These are phyloP conservation scores for Lavandula angustifolia DNA, from an alignment of 257 asterid species.

Conservation along the genomic window DNA sequence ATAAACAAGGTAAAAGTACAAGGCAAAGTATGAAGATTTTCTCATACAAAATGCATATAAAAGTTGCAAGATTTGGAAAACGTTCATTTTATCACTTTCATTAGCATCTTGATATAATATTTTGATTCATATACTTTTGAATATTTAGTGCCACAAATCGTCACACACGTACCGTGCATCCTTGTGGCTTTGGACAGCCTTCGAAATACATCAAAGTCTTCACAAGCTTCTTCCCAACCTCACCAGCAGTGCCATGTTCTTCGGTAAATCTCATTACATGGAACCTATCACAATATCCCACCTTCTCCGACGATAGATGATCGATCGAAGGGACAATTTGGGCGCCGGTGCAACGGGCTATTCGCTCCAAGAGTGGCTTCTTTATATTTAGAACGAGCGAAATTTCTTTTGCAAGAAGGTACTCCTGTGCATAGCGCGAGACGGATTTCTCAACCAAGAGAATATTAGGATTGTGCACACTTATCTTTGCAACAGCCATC, in stretches of 20 bases:
- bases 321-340: constrained; percentile 91
- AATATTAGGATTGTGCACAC: constrained; percentile 80
- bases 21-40: constrained; percentile 11
- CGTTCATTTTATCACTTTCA: neutral
- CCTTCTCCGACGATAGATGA: constrained; percentile 69
- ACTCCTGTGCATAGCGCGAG: constrained; percentile 93
- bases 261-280: constrained; percentile 72
- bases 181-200: constrained; percentile 96
- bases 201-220: constrained; percentile 96
- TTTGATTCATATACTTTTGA: constrained; percentile 3
- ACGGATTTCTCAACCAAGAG: constrained; percentile 98
- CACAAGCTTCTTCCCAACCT: constrained; percentile 65
- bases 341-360: constrained; percentile 90
- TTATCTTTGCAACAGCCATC: constrained; percentile 96
- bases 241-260: constrained; percentile 78
- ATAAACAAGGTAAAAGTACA: neutral
- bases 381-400: constrained; percentile 90
- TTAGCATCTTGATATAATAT: constrained; percentile 15
- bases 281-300: constrained; percentile 86
- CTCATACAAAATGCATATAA: constrained; percentile 16
- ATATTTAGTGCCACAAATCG: constrained; percentile 8
- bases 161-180: constrained; percentile 79
- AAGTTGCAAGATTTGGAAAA: constrained; percentile 14
- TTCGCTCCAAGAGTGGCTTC: constrained; percentile 88
- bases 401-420: constrained; percentile 84